phyloP scores from a whole-genome alignment of 23 red algal genomes.

The Gracilaria domingensis region DNA sequence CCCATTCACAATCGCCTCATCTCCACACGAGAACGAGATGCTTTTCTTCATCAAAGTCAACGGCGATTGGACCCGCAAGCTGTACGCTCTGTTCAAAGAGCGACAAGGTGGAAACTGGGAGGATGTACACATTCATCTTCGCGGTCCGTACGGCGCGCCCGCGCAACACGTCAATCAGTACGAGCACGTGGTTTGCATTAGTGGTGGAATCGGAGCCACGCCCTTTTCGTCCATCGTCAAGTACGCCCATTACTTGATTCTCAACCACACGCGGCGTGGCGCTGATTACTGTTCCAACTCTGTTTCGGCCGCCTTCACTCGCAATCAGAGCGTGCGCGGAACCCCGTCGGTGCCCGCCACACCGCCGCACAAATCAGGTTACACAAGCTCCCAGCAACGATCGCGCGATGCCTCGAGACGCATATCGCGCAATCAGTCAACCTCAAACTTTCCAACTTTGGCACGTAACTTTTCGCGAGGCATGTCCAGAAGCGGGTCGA shows the following conservation, averaged over 20 bases:
- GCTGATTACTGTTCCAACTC: conserved; percentile 58
- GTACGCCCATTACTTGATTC: conserved; percentile 72
- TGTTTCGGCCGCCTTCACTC: conserved; percentile 69
- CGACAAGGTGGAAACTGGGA: conserved; percentile 21
- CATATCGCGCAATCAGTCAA: conserved; percentile 51
- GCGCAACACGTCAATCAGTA: conserved; percentile 89
- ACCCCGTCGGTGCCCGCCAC: conserved; percentile 63
- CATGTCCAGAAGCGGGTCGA: conserved; percentile 25
- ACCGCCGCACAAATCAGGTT: conserved; percentile 14
- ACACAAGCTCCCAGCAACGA: background rate
- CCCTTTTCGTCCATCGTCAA: conserved; percentile 80
- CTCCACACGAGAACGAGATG: conserved; percentile 82
- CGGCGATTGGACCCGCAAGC: conserved; percentile 84
- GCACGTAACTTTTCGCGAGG: conserved; percentile 21
- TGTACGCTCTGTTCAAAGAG: conserved; percentile 70
- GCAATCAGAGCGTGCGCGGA: conserved; percentile 64
- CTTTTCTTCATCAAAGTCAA: conserved; percentile 88
- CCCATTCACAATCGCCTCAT: conserved; percentile 80
- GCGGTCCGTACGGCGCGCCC: conserved; percentile 80
- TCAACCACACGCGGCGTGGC: conserved; percentile 74
- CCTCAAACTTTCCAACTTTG: conserved; percentile 38
- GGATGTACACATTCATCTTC: conserved; percentile 63
- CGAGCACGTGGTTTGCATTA: conserved; percentile 84
- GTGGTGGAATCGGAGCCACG: conserved; percentile 85
- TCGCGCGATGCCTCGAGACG: conserved; percentile 24